Percentiles rank a stretch among this genome's conserved stretches.
Conservation (phyloP, 2,329 filamentous ascomycete species). For the Stagonosporopsis rhizophila region DNA sequence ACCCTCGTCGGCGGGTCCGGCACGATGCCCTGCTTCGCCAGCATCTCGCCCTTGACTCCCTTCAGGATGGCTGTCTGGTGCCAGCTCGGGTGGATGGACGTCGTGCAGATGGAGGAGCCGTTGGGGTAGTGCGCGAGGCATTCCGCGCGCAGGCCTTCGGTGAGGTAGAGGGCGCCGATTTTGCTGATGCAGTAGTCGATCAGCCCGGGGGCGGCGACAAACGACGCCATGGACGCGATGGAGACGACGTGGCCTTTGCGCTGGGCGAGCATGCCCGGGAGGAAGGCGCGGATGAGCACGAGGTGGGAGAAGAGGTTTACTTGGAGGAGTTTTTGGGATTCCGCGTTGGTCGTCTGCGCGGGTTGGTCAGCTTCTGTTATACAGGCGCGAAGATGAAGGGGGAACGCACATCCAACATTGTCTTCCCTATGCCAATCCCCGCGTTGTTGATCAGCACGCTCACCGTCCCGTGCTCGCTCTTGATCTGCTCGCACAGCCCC, state of each 20-base stretch:
- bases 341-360: conserved; percentile 32
- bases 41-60: conserved; percentile 22
- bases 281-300: conserved; percentile 38
- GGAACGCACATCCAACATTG: conserved; percentile 26
- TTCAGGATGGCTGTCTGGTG: conserved; percentile 36
- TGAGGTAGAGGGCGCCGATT: conserved; percentile 37
- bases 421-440: conserved; percentile 33
- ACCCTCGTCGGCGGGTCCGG: conserved; percentile 31
- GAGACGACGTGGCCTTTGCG: conserved; percentile 42
- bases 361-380: not conserved
- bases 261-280: conserved; percentile 40
- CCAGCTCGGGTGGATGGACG: conserved; percentile 39
- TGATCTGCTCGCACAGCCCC: conserved; percentile 30
- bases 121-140: conserved; percentile 32
- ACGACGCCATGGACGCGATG: conserved; percentile 42
- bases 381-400: not conserved
- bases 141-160: conserved; percentile 40
- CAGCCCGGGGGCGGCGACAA: conserved; percentile 29
- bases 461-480: conserved; percentile 29
- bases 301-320: conserved; percentile 42
- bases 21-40: conserved; percentile 21
- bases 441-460: conserved; percentile 45
- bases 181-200: conserved; percentile 43
- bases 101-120: conserved; percentile 38
- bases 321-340: conserved; percentile 37